Percentiles rank a stretch among this genome's conserved stretches.
phyloP scores from a whole-genome alignment of 345 rosid genomes.

The Citrus cavaleriei region DNA sequence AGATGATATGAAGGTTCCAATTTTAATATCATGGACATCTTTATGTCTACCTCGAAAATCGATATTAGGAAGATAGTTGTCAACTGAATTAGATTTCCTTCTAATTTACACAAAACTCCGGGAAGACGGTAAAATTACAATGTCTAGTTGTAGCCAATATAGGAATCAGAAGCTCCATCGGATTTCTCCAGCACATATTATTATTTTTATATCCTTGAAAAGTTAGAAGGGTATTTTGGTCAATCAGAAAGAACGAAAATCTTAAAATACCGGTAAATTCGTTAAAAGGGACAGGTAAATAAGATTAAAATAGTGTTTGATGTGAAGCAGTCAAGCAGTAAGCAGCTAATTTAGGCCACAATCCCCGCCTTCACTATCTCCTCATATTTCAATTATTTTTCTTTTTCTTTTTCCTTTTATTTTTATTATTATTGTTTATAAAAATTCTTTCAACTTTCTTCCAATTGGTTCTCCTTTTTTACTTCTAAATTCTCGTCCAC shows the following conservation, averaged over 20 bases:
- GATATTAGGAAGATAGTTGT: background rate
- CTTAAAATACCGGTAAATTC: slow-evolving; percentile 10
- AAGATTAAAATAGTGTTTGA: background rate
- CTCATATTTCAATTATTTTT: background rate
- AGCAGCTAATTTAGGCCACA: slow-evolving; percentile 23
- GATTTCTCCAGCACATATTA: background rate
- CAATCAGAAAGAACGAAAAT: background rate
- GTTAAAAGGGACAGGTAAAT: slow-evolving; percentile 4
- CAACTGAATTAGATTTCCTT: too few species aligned
- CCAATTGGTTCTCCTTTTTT: background rate
- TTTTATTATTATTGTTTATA: background rate
- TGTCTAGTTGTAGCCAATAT: background rate
- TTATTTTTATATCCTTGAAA: background rate
- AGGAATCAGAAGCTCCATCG: background rate
- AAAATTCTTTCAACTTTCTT: background rate
- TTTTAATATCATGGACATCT: background rate
- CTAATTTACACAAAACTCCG: background rate
- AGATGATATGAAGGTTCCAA: too few species aligned
- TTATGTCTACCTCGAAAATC: background rate
- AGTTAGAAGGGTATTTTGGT: background rate
- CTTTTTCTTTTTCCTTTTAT: too few species aligned
- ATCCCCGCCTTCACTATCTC: slow-evolving; percentile 10
- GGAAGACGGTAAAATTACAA: background rate
- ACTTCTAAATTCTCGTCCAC: slow-evolving; percentile 1
- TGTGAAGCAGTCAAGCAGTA: slow-evolving; percentile 12